Evolutionary conservation across 2,329 filamentous ascomycete species (phyloP), one percentile per base, ranked within the genome.

Genomic region (Pseudohalonectria lignicola): DNA sequence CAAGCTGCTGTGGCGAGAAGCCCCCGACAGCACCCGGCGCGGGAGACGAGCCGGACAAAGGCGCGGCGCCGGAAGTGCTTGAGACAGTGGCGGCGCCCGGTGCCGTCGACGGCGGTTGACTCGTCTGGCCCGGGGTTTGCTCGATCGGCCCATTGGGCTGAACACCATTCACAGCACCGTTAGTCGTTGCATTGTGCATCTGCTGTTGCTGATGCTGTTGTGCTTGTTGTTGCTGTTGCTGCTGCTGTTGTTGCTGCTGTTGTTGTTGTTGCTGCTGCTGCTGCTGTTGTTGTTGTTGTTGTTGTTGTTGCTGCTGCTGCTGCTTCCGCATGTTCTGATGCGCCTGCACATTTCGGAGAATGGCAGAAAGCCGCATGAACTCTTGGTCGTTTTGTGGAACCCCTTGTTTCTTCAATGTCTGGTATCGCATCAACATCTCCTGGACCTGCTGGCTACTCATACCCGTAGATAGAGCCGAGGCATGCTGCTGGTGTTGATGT

Each of bases 331-430:
- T 41, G 3, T 42, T 41, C 19, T 51, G 63, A 13, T 59, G 56
- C 26, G 59, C 60, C 36, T 64, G 62, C 39, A 94, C 74, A 48
- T 71, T 77, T 28, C 74, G 59, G 44, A 95, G 71, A 43, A 93
- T 78, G 44, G 82, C 77, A 39, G 86, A 80, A 23, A 79, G 75
- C 61, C 92, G 93, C 52, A 90, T 72, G 52, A 82, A 88, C 56
- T 96, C 88, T 33, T 90, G 90, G 52, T 96, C 87, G 40, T 73
- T 82, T 40, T 79, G 72, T 30, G 85, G 76, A 18, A 93, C 81
- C 48, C 88, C 88, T 51, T 81, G 73, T 40, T 84, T 75, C 61
- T 90, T 92, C 83, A 96, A 87, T 57, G 85, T 77, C 54, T 84
- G 82, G 47, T 84, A 92, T 72, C 86, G 87, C 88, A 67, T 62